Evolutionary conservation across 2,329 filamentous ascomycete species (phyloP).

Genomic region (Nemania sp.): DNA sequence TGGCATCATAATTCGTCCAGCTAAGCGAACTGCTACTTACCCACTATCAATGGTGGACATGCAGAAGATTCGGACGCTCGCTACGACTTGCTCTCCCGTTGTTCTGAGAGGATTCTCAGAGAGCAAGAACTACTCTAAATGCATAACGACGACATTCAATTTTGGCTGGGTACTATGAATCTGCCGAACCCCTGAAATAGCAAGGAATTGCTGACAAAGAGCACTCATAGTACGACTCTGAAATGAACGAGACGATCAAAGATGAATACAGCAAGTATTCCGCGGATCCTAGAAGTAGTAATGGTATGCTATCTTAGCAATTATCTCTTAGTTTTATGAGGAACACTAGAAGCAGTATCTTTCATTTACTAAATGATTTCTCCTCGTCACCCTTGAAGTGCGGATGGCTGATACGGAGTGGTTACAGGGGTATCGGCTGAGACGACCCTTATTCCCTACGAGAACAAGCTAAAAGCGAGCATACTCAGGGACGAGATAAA

Average conservation of each 20-base stretch:
- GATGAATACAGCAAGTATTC: constrained; percentile 1
- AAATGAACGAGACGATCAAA: neutral
- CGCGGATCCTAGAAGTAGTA: neutral
- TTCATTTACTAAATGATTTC: neutral
- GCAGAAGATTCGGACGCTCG: constrained; percentile 49
- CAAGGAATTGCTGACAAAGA: neutral
- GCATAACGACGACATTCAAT: constrained; percentile 1
- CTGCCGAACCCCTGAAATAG: neutral
- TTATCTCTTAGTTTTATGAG: neutral
- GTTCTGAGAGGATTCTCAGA: constrained; percentile 53
- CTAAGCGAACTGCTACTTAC: constrained; percentile 37
- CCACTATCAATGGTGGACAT: constrained; percentile 49
- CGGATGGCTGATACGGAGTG: neutral
- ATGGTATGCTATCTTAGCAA: neutral
- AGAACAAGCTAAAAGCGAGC: constrained; percentile 3
- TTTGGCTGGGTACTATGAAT: neutral
- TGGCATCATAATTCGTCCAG: constrained; percentile 47
- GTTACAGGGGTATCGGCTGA: constrained; percentile 5
- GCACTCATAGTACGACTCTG: neutral
- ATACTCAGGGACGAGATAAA: neutral
- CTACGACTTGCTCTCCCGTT: constrained; percentile 56
- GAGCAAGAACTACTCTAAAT: constrained; percentile 1
- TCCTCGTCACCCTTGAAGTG: neutral
- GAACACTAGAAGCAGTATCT: neutral
- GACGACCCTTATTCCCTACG: constrained; percentile 3